A percentile compares a stretch with the other conserved stretches of the same genome.
These are phyloP conservation scores for Penicillium sp. DNA, from an alignment of 2,329 filamentous ascomycete genomes.

Conservation along the genomic window DNA sequence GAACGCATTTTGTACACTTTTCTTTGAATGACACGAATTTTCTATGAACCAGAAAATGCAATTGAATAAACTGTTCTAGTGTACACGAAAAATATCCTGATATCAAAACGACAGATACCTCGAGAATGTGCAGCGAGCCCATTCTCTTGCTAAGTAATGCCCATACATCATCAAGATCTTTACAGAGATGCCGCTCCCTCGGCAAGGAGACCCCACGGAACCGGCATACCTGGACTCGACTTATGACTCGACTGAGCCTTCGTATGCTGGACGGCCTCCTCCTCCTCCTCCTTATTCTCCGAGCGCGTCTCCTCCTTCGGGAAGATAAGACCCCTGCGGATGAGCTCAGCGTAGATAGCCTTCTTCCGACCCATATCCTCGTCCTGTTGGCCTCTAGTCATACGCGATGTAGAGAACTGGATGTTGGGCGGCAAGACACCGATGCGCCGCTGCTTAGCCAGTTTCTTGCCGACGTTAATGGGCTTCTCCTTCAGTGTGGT, in stretches of 20 bases:
- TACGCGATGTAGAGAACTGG: conserved; percentile 57
- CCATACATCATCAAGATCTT: background rate
- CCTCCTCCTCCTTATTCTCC: background rate
- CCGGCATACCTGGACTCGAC: no score
- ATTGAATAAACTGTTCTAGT: conserved; percentile 20
- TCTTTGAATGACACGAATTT: conserved; percentile 1
- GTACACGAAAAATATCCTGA: conserved; percentile 22
- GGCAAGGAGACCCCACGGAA: background rate
- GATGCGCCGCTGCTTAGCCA: conserved; percentile 43
- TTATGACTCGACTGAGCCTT: background rate
- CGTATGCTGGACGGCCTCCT: background rate
- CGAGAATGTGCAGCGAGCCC: background rate
- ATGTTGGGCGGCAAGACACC: conserved; percentile 63
- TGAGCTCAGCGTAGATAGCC: conserved; percentile 67
- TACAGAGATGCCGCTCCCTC: conserved; percentile 1
- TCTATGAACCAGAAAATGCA: conserved; percentile 8
- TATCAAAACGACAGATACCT: conserved; percentile 10
- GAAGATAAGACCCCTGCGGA: conserved; percentile 57
- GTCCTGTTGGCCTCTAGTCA: conserved; percentile 69
- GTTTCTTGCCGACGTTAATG: conserved; percentile 47
- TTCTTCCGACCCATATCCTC: conserved; percentile 71
- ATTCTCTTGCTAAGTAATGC: background rate
- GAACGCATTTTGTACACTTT: conserved; percentile 4
- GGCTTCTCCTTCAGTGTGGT: conserved; percentile 41
- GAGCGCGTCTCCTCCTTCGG: background rate